phyloP scores from a whole-genome alignment of 1,139 yeast genomes.

The Taphrina wiesneri region DNA sequence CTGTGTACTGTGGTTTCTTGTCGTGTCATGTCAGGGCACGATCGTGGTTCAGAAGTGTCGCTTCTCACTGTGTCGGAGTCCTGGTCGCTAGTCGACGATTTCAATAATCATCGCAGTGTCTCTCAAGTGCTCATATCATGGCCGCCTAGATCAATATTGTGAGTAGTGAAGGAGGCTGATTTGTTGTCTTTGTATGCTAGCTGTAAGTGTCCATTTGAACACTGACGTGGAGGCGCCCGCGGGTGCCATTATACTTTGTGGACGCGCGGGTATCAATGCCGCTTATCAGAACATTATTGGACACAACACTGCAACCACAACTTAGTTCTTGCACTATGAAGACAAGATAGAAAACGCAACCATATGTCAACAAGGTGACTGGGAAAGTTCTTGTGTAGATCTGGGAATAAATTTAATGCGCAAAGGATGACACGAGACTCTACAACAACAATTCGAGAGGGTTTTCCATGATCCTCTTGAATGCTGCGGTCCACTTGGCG shows the following conservation, averaged over 20 bases:
- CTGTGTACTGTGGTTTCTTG: too few species aligned
- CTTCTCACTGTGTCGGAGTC: too few species aligned
- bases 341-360: background rate
- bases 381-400: background rate
- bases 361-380: background rate
- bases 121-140: too few species aligned
- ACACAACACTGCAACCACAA: background rate
- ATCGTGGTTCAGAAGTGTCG: too few species aligned
- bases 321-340: background rate
- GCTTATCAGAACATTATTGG: too few species aligned
- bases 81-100: too few species aligned
- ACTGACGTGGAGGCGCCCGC: background rate
- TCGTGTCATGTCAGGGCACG: too few species aligned
- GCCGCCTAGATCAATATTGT: too few species aligned
- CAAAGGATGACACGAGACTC: background rate
- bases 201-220: too few species aligned
- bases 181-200: too few species aligned
- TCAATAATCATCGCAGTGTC: too few species aligned
- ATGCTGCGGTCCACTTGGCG: constrained; percentile 92
- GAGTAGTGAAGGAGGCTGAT: too few species aligned
- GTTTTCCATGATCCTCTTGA: constrained; percentile 88
- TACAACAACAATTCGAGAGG: constrained; percentile 90
- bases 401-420: background rate
- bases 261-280: background rate
- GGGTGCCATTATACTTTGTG: background rate